A percentile compares a stretch with the other conserved stretches of the same genome.
Conservation (phyloP, 768 basidiomycete species). For the Dictyophora rubrovolvata region DNA sequence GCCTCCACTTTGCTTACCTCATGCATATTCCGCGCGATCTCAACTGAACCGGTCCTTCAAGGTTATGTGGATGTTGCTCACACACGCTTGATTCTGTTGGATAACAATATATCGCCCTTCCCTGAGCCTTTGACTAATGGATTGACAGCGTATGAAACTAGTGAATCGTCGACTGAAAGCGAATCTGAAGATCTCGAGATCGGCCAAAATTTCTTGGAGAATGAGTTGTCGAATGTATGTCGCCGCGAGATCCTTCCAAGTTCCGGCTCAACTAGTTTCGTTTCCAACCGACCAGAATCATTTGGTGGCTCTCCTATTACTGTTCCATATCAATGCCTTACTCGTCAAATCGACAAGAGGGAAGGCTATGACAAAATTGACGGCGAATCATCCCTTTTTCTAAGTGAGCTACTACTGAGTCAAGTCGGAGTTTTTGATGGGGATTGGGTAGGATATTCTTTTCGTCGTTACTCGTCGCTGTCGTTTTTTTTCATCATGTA, state of each 20-base stretch:
- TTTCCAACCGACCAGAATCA: conserved; percentile 10
- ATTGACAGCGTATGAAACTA: neutral
- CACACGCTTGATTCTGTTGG: conserved; percentile 43
- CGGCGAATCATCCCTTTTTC: conserved; percentile 50
- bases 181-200: conserved; percentile 51
- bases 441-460: conserved; percentile 57
- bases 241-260: neutral
- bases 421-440: conserved; percentile 58
- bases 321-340: conserved; percentile 10
- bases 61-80: conserved; percentile 39
- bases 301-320: conserved; percentile 10
- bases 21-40: conserved; percentile 36
- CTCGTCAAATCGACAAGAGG: conserved; percentile 6
- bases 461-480: neutral
- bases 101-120: neutral
- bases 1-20: neutral
- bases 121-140: conserved; percentile 1
- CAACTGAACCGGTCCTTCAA: conserved; percentile 66
- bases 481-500: conserved; percentile 9
- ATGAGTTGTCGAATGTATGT: conserved; percentile 23
- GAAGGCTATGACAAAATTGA: conserved; percentile 6
- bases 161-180: neutral
- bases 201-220: conserved; percentile 59
- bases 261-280: conserved; percentile 2
- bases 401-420: conserved; percentile 53